Evolutionary conservation across 2,329 filamentous ascomycete species (phyloP).

Genomic region (Trichoderma gracile): DNA sequence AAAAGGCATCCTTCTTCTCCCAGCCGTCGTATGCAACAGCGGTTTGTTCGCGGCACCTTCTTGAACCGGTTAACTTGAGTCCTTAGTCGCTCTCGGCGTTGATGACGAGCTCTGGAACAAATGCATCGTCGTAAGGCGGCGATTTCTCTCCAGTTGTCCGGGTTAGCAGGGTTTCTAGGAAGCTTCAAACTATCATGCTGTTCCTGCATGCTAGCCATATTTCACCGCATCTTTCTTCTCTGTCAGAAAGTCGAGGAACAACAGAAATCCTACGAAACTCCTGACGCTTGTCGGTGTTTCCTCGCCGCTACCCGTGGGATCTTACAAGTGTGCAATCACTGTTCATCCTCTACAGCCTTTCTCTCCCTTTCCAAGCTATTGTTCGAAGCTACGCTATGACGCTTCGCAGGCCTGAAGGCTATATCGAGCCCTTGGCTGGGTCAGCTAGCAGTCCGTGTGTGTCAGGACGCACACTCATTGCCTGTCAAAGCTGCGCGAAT

Average conservation of each 20-base stretch:
- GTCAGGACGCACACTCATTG: constrained; percentile 44
- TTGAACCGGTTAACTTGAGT: constrained; percentile 14
- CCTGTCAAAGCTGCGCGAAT: constrained; percentile 43
- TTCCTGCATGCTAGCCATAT: not conserved
- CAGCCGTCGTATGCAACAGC: not conserved
- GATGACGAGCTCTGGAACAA: not conserved
- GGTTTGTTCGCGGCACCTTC: constrained; percentile 20
- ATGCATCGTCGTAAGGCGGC: not conserved
- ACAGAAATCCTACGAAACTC: not conserved
- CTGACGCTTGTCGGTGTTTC: not conserved
- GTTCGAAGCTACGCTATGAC: not conserved
- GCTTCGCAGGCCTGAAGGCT: not conserved
- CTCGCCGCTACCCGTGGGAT: not conserved
- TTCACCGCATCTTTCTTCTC: not conserved
- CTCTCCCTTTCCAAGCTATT: not conserved
- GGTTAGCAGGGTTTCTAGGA: no score
- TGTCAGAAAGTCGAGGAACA: not conserved
- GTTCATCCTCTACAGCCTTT: not conserved
- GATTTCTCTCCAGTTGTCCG: not conserved
- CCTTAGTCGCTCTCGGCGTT: not conserved
- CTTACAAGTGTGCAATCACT: not conserved
- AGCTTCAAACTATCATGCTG: not conserved
- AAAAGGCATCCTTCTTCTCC: constrained; percentile 11
- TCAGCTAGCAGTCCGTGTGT: not conserved
- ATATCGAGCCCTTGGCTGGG: not conserved